Base-by-base conservation (phyloP, 768 basidiomycete species). In the Epithele typhae region DNA sequence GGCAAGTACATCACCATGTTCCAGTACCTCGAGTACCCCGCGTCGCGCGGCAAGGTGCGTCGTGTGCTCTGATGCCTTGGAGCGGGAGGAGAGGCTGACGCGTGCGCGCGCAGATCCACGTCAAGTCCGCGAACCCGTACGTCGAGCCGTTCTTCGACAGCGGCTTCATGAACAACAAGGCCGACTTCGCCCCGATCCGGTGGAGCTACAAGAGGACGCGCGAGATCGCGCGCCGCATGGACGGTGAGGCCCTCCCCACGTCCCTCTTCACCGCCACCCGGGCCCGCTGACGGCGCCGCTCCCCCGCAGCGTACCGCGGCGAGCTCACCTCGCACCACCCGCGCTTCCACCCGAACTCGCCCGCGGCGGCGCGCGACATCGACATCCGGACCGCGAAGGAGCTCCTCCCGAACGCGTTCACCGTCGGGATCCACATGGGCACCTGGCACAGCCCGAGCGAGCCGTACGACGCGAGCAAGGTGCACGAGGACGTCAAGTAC, bases 201-300 rank as follows among this genome's bases (percentile, higher is more conserved):
- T 85, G 84, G 84, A 79, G 79, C 60, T 85, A 85, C 71, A 85
- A 85, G 78, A 80, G 79, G 72, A 82, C 81, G 14, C 78, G 84
- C 53, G 83, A 85, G 56, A 67, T 85, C 19, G 84, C 82, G 19
- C 73, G 83, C 54, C 69, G 83, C 53, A 85, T 85, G 84, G 82
- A 85, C 50, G 72, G 79, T 81, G 55, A 49, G 69, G 27, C 38
- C 23, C 3, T 15, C 19, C 14, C 32, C 4, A 55, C 49, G 69
- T 30, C 38, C 23, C 3, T 15, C 19, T 12, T 35, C 4, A 10
- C 14, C 22, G 24, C 18, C 7, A 22, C 7, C n/a, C n/a, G n/a
- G n/a, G 17, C 22, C n/a, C 4, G 11, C 8, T 39, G 14, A 24
- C 12, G 12, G n/a, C 12, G 8, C 35, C 18, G 8, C 35, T 36